Conservation (phyloP, 768 basidiomycete genomes). For the Trametes cinnabarina region DNA sequence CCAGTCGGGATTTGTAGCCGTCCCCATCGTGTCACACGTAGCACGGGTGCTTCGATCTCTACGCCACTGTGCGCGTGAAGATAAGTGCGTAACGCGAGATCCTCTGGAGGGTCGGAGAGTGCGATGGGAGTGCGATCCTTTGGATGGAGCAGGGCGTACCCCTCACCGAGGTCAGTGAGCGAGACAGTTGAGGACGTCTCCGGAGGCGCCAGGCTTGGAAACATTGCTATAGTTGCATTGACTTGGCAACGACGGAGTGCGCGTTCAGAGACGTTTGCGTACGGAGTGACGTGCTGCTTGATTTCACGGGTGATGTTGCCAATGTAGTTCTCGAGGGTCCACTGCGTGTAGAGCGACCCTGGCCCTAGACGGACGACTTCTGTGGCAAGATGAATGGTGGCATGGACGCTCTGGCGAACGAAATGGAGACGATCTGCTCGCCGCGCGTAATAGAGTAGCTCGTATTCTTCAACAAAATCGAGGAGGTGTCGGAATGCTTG, state of each 20-base stretch:
- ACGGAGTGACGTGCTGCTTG: slow-evolving; percentile 26
- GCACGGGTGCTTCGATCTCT: too few relatives aligned
- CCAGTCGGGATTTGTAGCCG: neutral
- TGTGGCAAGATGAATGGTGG: slow-evolving; percentile 27
- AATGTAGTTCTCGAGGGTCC: slow-evolving; percentile 26
- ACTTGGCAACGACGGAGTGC: slow-evolving; percentile 21
- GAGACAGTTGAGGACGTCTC: too few relatives aligned
- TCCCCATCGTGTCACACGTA: too few relatives aligned
- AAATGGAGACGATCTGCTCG: slow-evolving; percentile 33
- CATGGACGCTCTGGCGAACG: slow-evolving; percentile 32
- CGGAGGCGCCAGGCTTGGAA: slow-evolving; percentile 2
- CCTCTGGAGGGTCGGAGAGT: neutral
- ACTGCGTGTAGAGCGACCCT: slow-evolving; percentile 15
- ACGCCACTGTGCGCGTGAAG: too few relatives aligned
- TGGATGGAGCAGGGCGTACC: too few relatives aligned
- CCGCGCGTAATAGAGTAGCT: slow-evolving; percentile 35
- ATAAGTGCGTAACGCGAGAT: too few relatives aligned
- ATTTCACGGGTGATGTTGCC: slow-evolving; percentile 28
- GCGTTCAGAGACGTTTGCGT: slow-evolving; percentile 26
- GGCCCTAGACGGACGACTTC: slow-evolving; percentile 27
- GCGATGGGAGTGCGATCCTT: neutral
- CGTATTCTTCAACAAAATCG: slow-evolving; percentile 34
- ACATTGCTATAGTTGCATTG: slow-evolving; percentile 18
- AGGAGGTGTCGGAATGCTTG: slow-evolving; percentile 26
- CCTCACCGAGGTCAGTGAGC: too few relatives aligned